Evolutionary conservation across 2,329 filamentous ascomycete genomes (phyloP), one percentile per base, ranked within the genome.

Genomic region (Paecilomyces sp.): DNA sequence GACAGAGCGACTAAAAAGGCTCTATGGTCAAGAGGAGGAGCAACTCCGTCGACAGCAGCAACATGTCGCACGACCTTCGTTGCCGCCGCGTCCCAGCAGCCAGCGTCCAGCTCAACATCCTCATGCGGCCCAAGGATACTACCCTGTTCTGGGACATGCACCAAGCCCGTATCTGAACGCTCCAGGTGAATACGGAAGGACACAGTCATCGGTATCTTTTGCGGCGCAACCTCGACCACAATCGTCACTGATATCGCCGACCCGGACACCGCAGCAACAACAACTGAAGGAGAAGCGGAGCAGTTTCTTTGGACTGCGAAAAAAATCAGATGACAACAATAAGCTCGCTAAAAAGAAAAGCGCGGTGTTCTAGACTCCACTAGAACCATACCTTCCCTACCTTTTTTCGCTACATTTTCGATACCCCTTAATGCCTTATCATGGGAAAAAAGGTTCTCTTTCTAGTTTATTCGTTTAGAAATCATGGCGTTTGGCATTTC

Each of bases 1-100:
- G 74, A 96, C 91, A 0, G 87, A 87, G 65, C 83, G 91, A 0
- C 77, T 97, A 7, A 78, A 82, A 59, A 80, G 77, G 64, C 67
- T 84, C 55, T 88, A 86, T 63, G 84, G 83, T 54, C 65, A 69
- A 59, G 72, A 80, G 67, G 73, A 78, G 62, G 58, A 75, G 63
- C 65, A 67, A 57, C 70, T 61, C 7, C 70, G 73, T 31, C 63
- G 58, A 33, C 60, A 55, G 7, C 61, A 60, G 52, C 60, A 58
- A 5, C 54, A 56, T 28, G 34, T 51, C 25, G 52, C 61, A 54
- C 54, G 12, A 41, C 64, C 54, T 58, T 33, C 28, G 54, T 50
- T 36, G 47, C 52, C 12, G 55, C 47, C 22, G 56, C 58, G 8
- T 41, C 28, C 24, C 59, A 62, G 8, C 28, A 60, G 8, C 55